phyloP scores from a whole-genome alignment of 345 rosid species.

The Citropsis articulata region DNA sequence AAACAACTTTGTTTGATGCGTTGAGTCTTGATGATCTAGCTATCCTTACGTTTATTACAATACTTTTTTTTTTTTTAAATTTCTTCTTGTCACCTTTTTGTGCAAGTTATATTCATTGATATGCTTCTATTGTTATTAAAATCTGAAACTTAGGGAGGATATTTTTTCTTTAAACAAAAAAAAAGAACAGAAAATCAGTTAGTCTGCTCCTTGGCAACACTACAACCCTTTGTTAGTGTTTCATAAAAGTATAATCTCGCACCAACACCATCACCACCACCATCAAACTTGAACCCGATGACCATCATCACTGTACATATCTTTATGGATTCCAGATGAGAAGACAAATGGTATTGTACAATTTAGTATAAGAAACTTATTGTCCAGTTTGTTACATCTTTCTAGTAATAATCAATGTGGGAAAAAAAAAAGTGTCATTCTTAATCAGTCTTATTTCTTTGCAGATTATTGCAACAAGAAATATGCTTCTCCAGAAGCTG shows the following conservation, averaged over 20 bases:
- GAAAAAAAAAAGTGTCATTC: not conserved
- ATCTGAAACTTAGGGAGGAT: not conserved
- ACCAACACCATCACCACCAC: not conserved
- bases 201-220: not conserved
- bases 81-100: not conserved
- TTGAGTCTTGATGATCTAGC: not conserved
- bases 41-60: not conserved
- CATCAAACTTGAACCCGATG: not conserved
- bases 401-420: not conserved
- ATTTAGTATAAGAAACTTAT: not conserved
- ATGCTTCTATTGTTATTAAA: not conserved
- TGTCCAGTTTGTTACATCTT: not conserved
- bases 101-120: not conserved
- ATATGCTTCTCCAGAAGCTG: conserved; percentile 49
- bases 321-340: not conserved
- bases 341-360: not conserved
- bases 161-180: not conserved
- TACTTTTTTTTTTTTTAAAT: not conserved
- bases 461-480: conserved; percentile 62
- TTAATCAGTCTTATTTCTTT: not conserved
- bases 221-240: no score
- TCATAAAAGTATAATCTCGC: not conserved
- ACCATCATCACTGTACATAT: not conserved
- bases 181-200: not conserved
- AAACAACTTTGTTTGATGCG: not conserved